These are phyloP conservation scores for Haematococcus lacustris DNA, from an alignment of 139 green algal genomes.

Conservation along the genomic window DNA sequence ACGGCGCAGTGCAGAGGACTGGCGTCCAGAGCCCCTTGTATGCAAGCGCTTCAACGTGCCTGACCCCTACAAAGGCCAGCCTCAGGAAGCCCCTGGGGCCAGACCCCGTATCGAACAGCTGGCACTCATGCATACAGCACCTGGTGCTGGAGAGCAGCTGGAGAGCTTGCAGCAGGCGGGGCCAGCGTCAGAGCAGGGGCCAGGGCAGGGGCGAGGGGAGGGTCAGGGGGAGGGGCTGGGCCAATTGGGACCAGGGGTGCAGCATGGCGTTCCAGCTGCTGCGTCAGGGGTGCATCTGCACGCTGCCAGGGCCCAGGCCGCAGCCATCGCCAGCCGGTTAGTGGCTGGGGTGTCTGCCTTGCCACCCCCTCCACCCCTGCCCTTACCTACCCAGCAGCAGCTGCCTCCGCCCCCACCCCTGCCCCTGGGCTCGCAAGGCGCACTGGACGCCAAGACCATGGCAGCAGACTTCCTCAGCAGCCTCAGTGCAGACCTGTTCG, in stretches of 20 bases:
- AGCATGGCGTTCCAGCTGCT: not conserved
- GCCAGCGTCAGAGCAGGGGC: not conserved
- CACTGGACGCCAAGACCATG: conserved; percentile 7
- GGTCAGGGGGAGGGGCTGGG: not conserved
- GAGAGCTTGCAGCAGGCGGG: not conserved
- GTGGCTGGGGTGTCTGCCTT: not conserved
- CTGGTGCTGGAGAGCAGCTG: not conserved
- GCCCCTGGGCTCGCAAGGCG: not conserved
- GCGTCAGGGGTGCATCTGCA: not conserved
- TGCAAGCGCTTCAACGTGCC: conserved; percentile 88
- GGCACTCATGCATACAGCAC: not conserved
- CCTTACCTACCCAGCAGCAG: not conserved
- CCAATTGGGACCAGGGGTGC: not conserved
- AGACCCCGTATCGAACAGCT: not conserved
- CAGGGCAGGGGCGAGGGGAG: not conserved
- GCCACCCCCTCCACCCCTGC: conserved; percentile 40
- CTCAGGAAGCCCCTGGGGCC: not conserved
- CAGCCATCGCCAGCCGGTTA: no score
- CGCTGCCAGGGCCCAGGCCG: not conserved
- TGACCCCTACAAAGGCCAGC: conserved; percentile 64
- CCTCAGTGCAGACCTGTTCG: conserved; percentile 6
- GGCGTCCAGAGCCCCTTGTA: conserved; percentile 80
- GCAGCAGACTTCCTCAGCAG: conserved; percentile 22
- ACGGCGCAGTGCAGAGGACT: conserved; percentile 58
- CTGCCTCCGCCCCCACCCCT: conserved; percentile 6